These are phyloP conservation scores for Testicularia cyperi DNA, from an alignment of 1,284 basidiomycete species.

Conservation along the genomic window DNA sequence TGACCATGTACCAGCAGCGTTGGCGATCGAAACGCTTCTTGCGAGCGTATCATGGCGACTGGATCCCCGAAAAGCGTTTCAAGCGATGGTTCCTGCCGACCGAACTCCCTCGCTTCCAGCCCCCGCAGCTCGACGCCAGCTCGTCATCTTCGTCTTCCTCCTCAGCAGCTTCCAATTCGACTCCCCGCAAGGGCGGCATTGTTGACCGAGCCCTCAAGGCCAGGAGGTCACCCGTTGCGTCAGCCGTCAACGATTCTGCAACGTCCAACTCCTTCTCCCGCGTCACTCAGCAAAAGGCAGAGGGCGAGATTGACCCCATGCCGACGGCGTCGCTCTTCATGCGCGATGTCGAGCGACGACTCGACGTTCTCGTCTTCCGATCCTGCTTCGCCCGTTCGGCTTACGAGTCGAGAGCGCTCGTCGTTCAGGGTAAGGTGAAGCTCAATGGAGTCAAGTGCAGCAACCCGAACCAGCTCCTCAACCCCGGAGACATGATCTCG, in stretches of 20 bases:
- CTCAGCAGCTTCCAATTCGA: constrained; percentile 9
- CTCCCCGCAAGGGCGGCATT: constrained; percentile 18
- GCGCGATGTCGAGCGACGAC: constrained; percentile 75
- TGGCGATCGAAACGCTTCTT: constrained; percentile 87
- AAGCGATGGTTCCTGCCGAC: constrained; percentile 92
- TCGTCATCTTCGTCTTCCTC: constrained; percentile 15
- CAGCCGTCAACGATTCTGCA: constrained; percentile 1
- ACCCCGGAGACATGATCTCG: constrained; percentile 90
- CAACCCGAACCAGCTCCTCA: constrained; percentile 83
- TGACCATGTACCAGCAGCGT: constrained; percentile 85
- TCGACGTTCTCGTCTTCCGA: constrained; percentile 90
- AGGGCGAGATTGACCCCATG: constrained; percentile 38
- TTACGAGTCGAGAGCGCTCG: constrained; percentile 81
- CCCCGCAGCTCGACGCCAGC: constrained; percentile 55
- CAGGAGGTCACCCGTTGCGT: constrained; percentile 12
- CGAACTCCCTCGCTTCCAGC: constrained; percentile 75
- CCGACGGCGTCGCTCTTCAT: constrained; percentile 53
- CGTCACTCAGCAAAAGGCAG: constrained; percentile 23
- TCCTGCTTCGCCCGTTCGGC: constrained; percentile 86
- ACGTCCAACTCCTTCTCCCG: constrained; percentile 3
- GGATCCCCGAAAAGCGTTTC: constrained; percentile 87
- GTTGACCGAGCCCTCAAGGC: constrained; percentile 30
- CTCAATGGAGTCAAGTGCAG: constrained; percentile 82
- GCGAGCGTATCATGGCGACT: constrained; percentile 94
- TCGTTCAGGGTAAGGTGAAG: constrained; percentile 82